Conservation (phyloP, 1,284 basidiomycete species). For the Porogramme epimiltina region DNA sequence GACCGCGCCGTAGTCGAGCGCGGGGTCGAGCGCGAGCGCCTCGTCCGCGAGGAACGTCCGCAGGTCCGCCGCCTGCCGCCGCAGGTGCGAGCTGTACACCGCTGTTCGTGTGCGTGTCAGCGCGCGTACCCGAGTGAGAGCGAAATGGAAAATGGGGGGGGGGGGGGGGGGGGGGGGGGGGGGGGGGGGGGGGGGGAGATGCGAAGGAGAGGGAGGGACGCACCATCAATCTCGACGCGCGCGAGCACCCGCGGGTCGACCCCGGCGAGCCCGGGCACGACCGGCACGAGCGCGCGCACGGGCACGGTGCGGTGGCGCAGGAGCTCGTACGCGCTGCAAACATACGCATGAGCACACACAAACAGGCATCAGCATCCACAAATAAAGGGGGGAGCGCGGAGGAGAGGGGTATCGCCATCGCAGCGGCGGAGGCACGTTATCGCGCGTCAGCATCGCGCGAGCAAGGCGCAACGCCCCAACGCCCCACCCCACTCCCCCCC, state of each 20-base stretch:
- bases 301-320: conserved; percentile 66
- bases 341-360: no score
- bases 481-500: no score
- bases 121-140: no score
- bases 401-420: no score
- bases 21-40: conserved; percentile 64
- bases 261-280: conserved; percentile 57
- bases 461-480: no score
- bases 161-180: no score
- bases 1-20: conserved; percentile 69
- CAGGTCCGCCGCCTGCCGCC: conserved; percentile 76
- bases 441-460: no score
- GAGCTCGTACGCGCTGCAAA: conserved; percentile 79
- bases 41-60: conserved; percentile 80
- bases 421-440: no score
- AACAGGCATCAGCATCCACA: no score
- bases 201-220: conserved; percentile 9
- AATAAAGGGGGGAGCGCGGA: no score
- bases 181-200: no score
- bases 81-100: conserved; percentile 61
- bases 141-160: no score
- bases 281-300: conserved; percentile 43
- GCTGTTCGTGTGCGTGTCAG: conserved; percentile 36
- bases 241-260: conserved; percentile 56
- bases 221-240: conserved; percentile 76